Conservation (phyloP, 306 rosid genomes). For the Castanospermum australe region DNA sequence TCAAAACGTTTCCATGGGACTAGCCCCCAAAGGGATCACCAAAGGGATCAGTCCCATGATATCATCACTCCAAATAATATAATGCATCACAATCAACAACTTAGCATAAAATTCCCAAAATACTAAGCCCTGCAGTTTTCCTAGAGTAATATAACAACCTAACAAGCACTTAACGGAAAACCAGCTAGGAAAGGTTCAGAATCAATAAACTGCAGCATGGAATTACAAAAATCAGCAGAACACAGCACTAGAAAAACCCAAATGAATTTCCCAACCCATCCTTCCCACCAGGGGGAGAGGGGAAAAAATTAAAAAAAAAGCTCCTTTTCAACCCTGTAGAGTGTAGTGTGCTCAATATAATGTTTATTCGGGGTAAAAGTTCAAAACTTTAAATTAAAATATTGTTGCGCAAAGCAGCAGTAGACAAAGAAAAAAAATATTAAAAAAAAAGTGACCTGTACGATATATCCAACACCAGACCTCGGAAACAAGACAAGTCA, state of each 20-base stretch:
- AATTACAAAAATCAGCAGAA: not conserved
- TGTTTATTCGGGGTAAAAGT: not conserved
- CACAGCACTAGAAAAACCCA: not conserved
- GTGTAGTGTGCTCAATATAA: not conserved
- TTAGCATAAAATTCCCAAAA: not conserved
- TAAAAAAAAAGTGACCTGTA: conserved; percentile 69
- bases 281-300: not conserved
- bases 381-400: not conserved
- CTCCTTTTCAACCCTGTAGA: not conserved
- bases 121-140: not conserved
- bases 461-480: conserved; percentile 86
- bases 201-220: not conserved
- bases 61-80: not conserved
- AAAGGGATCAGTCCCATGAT: too few relatives aligned
- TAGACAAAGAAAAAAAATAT: conserved; percentile 7
- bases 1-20: not conserved
- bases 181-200: not conserved
- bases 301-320: not conserved
- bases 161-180: not conserved
- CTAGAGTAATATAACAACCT: not conserved
- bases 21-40: not conserved
- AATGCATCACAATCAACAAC: not conserved
- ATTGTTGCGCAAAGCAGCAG: not conserved
- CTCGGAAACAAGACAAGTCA: conserved; percentile 79
- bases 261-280: not conserved